A percentile compares a stretch with the other conserved stretches of the same genome.
These are phyloP conservation scores for Aspergillus aculeatinus DNA, from an alignment of 2,329 filamentous ascomycete species.

Conservation along the genomic window DNA sequence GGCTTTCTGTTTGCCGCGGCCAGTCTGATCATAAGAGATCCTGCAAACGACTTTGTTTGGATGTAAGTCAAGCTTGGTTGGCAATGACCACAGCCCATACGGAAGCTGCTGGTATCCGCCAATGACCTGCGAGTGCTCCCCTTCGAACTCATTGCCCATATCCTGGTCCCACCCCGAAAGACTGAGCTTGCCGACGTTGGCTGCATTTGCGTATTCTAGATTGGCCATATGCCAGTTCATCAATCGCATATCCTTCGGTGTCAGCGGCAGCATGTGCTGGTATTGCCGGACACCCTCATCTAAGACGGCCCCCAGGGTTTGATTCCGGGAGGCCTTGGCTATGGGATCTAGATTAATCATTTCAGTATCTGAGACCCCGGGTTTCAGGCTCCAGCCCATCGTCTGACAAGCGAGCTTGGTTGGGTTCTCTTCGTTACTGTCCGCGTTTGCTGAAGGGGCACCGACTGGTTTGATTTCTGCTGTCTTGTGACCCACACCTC, in stretches of 20 bases:
- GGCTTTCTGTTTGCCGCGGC: conserved; percentile 48
- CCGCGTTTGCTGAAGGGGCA: conserved; percentile 58
- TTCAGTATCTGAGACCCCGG: conserved; percentile 60
- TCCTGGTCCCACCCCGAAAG: conserved; percentile 95
- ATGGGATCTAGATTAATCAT: conserved; percentile 71
- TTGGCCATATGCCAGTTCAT: conserved; percentile 99
- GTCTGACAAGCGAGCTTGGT: conserved; percentile 73
- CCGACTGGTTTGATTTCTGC: conserved; percentile 49
- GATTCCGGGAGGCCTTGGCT: conserved; percentile 59
- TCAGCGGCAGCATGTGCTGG: conserved; percentile 75
- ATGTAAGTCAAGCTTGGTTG: conserved; percentile 72
- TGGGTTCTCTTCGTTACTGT: conserved; percentile 66
- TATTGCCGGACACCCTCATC: conserved; percentile 91
- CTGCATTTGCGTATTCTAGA: conserved; percentile 94
- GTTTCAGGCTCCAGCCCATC: conserved; percentile 79
- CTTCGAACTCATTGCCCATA: conserved; percentile 95
- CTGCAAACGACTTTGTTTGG: conserved; percentile 71
- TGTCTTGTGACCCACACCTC: conserved; percentile 49
- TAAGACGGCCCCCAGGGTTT: conserved; percentile 86
- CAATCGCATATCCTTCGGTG: conserved; percentile 80
- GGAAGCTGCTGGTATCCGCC: conserved; percentile 93
- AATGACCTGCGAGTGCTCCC: conserved; percentile 86
- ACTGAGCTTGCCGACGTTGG: conserved; percentile 81
- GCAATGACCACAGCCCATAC: conserved; percentile 77
- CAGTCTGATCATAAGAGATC: conserved; percentile 62